Evolutionary conservation across 768 basidiomycete species (phyloP).

Genomic region (Suillus variegatus): DNA sequence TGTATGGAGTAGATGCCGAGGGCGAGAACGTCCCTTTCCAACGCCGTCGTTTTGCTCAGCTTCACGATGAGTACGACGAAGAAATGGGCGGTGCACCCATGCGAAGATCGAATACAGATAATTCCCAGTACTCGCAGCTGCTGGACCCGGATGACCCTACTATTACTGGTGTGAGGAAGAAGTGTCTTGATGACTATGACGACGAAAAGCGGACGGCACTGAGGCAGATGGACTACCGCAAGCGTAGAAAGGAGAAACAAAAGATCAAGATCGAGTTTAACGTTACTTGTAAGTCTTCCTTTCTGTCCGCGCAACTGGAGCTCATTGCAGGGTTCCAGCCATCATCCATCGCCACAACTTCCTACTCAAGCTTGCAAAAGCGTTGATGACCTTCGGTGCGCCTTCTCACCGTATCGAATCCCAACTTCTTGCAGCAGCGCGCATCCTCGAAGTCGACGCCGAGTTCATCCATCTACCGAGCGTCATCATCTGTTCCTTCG

Average conservation of each 20-base stretch:
- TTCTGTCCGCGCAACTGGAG: constrained; percentile 5
- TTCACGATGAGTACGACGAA: constrained; percentile 12
- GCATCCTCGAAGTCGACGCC: constrained; percentile 87
- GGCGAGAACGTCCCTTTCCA: constrained; percentile 5
- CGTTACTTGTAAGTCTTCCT: constrained; percentile 55
- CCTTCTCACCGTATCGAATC: constrained; percentile 94
- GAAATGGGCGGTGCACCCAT: constrained; percentile 15
- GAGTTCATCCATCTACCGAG: constrained; percentile 87
- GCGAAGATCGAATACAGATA: constrained; percentile 44
- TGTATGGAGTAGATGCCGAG: constrained; percentile 25
- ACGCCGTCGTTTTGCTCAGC: constrained; percentile 3
- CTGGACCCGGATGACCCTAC: constrained; percentile 76
- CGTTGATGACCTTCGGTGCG: constrained; percentile 90
- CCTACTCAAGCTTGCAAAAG: constrained; percentile 80
- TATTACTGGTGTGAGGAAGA: constrained; percentile 56
- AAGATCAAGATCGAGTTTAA: constrained; percentile 75
- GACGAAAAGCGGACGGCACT: constrained; percentile 63
- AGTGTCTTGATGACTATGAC: constrained; percentile 55
- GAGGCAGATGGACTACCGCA: constrained; percentile 66
- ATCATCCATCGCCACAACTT: constrained; percentile 84
- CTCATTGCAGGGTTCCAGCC: constrained; percentile 41
- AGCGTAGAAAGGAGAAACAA: constrained; percentile 64
- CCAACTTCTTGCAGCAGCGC: constrained; percentile 84
- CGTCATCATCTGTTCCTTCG: constrained; percentile 86
- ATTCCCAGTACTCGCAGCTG: constrained; percentile 50